phyloP scores from a whole-genome alignment of 495 filamentous ascomycete species.

The Saxophila tyrrhenica region DNA sequence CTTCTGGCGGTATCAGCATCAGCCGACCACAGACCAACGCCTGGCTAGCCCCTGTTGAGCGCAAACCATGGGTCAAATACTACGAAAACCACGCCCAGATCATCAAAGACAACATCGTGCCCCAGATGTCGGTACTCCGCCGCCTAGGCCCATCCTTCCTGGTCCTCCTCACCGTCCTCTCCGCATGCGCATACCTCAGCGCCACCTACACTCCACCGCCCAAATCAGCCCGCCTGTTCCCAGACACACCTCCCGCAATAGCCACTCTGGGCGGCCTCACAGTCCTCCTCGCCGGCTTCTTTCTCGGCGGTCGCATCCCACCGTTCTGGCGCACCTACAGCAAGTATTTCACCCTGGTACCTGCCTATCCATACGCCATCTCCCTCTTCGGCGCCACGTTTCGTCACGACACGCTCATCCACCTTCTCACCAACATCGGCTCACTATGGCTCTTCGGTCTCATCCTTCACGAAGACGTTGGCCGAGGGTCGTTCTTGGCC shows the following conservation, averaged over 20 bases:
- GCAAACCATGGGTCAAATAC: conserved; percentile 22
- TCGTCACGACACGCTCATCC: conserved; percentile 59
- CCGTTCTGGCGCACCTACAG: conserved; percentile 65
- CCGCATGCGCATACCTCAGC: conserved; percentile 43
- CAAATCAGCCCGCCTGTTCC: conserved; percentile 50
- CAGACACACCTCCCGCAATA: conserved; percentile 62
- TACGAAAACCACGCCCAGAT: conserved; percentile 20
- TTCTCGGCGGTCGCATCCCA: conserved; percentile 54
- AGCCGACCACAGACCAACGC: neutral
- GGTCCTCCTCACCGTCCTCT: conserved; percentile 43
- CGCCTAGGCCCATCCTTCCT: conserved; percentile 55
- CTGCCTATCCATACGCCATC: conserved; percentile 54
- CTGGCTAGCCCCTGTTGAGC: conserved; percentile 8
- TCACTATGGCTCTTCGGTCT: conserved; percentile 48
- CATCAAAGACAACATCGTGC: conserved; percentile 12
- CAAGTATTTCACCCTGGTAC: conserved; percentile 60
- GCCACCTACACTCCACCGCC: conserved; percentile 52
- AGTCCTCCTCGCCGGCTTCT: conserved; percentile 50
- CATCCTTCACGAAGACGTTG: conserved; percentile 67
- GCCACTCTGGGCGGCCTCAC: conserved; percentile 65
- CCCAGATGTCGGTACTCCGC: conserved; percentile 26
- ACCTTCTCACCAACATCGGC: conserved; percentile 63
- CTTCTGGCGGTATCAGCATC: conserved; percentile 5
- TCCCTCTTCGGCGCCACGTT: conserved; percentile 62
- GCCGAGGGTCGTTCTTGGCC: conserved; percentile 71